These are phyloP conservation scores for Irpex rosettiformis DNA, from an alignment of 1,284 basidiomycete species.

Conservation along the genomic window DNA sequence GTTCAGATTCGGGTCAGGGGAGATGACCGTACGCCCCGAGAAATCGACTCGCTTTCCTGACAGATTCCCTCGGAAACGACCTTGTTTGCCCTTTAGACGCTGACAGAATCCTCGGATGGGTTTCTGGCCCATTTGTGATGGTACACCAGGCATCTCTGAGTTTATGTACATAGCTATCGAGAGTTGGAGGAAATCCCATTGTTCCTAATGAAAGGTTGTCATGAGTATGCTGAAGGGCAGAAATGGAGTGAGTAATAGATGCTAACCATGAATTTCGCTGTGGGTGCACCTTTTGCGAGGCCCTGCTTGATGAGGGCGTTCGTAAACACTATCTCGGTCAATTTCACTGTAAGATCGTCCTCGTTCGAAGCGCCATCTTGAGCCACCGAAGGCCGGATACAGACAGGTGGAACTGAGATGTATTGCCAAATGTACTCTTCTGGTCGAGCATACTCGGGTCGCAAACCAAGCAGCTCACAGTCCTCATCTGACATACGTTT, in stretches of 20 bases:
- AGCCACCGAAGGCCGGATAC: constrained; percentile 95
- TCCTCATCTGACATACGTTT: constrained; percentile 94
- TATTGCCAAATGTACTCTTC: constrained; percentile 99
- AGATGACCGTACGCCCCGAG: constrained; percentile 97
- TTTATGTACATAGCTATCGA: constrained; percentile 98
- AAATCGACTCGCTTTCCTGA: constrained; percentile 99
- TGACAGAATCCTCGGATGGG: constrained; percentile 98
- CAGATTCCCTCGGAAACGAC: constrained; percentile 97
- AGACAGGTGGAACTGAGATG: constrained; percentile 96
- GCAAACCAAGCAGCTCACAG: constrained; percentile 90
- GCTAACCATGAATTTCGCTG: constrained; percentile 84
- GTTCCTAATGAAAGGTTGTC: constrained; percentile 55
- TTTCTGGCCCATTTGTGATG: constrained; percentile 80
- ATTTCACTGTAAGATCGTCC: constrained; percentile 96
- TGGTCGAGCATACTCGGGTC: constrained; percentile 87
- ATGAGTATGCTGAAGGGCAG: constrained; percentile 13
- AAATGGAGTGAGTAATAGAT: constrained; percentile 3
- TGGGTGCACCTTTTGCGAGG: constrained; percentile 84
- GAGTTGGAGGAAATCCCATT: constrained; percentile 98
- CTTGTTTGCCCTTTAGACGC: constrained; percentile 97
- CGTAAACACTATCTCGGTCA: constrained; percentile 96
- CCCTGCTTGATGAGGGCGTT: constrained; percentile 93
- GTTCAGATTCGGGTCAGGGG: constrained; percentile 95
- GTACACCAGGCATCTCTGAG: constrained; percentile 93
- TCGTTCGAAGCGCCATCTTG: constrained; percentile 98